phyloP scores from a whole-genome alignment of 768 basidiomycete species.

The Mycena galopus region DNA sequence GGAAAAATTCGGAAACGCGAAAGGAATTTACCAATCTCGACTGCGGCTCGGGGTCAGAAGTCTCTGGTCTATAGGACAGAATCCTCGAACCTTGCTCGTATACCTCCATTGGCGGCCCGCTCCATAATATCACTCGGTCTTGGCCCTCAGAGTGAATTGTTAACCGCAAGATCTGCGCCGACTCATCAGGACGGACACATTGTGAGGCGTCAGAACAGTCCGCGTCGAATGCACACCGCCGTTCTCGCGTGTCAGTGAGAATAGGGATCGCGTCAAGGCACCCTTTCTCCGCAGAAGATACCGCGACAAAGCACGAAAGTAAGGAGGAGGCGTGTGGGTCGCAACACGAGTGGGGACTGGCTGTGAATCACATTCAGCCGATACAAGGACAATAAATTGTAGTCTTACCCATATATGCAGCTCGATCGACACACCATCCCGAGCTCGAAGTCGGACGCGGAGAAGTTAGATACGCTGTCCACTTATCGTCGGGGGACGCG shows the following conservation, averaged over 20 bases:
- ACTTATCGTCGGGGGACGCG: constrained; percentile 51
- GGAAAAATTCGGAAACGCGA: constrained; percentile 60
- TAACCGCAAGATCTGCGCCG: constrained; percentile 69
- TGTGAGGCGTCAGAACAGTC: constrained; percentile 51
- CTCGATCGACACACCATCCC: constrained; percentile 74
- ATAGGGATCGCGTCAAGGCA: constrained; percentile 72
- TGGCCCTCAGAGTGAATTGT: constrained; percentile 49
- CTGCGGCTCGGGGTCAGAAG: constrained; percentile 47
- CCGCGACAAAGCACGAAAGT: constrained; percentile 62
- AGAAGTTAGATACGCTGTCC: constrained; percentile 61
- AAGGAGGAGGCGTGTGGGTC: constrained; percentile 42
- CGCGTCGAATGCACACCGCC: constrained; percentile 55
- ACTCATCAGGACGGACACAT: constrained; percentile 68
- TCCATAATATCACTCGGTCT: constrained; percentile 73
- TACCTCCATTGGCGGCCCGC: constrained; percentile 75
- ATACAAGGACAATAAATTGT: not conserved
- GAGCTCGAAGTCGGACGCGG: constrained; percentile 27
- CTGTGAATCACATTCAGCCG: constrained; percentile 29
- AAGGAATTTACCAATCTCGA: constrained; percentile 62
- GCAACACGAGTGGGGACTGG: constrained; percentile 41
- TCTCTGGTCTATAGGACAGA: not conserved
- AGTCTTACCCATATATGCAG: constrained; percentile 46
- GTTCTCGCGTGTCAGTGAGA: constrained; percentile 50
- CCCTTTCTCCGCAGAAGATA: constrained; percentile 48
- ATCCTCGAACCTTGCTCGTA: constrained; percentile 70